These are phyloP conservation scores for Hericium rajendrae DNA, from an alignment of 768 basidiomycete genomes.

Conservation along the genomic window DNA sequence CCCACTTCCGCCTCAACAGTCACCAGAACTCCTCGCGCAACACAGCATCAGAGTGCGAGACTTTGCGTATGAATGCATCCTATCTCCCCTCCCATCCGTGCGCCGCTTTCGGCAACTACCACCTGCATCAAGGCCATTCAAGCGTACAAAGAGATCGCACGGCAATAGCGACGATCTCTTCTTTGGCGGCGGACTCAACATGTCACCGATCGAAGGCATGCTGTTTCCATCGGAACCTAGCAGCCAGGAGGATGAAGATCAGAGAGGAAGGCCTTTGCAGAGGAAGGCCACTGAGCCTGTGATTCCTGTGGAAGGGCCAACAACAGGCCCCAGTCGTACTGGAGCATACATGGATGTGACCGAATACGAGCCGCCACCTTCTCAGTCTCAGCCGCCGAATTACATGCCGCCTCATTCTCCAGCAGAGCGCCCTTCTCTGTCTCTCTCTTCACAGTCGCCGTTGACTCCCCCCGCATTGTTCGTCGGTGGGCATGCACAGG, in stretches of 20 bases:
- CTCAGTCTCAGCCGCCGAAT: not conserved
- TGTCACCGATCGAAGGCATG: not conserved
- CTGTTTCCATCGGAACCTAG: not conserved
- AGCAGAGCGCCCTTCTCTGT: no score
- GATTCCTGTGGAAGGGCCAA: constrained; percentile 1
- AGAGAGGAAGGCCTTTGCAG: constrained; percentile 5
- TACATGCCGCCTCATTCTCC: no score
- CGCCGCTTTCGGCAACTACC: constrained; percentile 40
- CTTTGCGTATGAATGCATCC: constrained; percentile 59
- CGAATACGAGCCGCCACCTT: not conserved
- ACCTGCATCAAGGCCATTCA: constrained; percentile 28
- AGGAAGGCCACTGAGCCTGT: constrained; percentile 13
- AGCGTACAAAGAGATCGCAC: constrained; percentile 26
- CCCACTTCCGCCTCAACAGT: not conserved
- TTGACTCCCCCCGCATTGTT: not conserved
- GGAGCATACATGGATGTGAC: constrained; percentile 8
- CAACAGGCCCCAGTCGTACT: constrained; percentile 3
- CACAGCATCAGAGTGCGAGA: constrained; percentile 40
- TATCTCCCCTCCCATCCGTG: constrained; percentile 51
- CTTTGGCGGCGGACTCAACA: constrained; percentile 1
- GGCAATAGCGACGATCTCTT: constrained; percentile 20
- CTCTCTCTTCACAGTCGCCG: not conserved
- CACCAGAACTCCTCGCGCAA: constrained; percentile 19
- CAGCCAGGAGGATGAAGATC: not conserved
- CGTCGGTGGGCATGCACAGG: not conserved